Conservation (phyloP, 148 eudicot genomes). For the Arbutus unedo region DNA sequence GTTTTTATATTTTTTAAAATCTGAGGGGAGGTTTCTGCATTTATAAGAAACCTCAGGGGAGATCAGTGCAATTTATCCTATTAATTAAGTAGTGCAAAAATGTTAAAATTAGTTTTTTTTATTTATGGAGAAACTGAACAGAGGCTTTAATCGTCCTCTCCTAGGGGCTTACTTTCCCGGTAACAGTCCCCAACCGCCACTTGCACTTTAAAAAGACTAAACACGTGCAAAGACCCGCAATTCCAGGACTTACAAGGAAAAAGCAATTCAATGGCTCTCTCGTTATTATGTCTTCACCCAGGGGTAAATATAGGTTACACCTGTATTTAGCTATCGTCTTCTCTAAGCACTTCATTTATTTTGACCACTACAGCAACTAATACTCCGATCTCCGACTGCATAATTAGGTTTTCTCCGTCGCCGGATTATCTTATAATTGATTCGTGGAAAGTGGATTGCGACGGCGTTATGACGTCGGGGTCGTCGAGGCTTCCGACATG, state of each 20-base stretch:
- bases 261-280: slow-evolving; percentile 24
- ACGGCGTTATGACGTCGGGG: slow-evolving; percentile 54
- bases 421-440: not conserved
- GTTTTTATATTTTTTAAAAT: too few relatives aligned
- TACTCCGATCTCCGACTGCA: not conserved
- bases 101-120: too few relatives aligned
- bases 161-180: not conserved
- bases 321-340: slow-evolving; percentile 16
- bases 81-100: too few relatives aligned
- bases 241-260: slow-evolving; percentile 8
- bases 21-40: too few relatives aligned
- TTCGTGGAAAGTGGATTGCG: not conserved
- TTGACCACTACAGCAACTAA: not conserved
- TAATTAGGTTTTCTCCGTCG: not conserved
- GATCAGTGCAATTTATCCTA: too few relatives aligned
- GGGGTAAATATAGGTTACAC: not conserved
- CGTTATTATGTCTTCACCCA: slow-evolving; percentile 20
- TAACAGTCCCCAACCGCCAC: slow-evolving; percentile 8
- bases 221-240: slow-evolving; percentile 50
- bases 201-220: slow-evolving; percentile 29
- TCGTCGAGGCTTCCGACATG: slow-evolving; percentile 83
- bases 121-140: too few relatives aligned
- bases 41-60: too few relatives aligned
- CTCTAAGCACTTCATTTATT: not conserved
- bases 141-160: not conserved